These are phyloP conservation scores for Phytophthora agathidicida DNA, from an alignment of 352 stramenopile genomes.

Conservation along the genomic window DNA sequence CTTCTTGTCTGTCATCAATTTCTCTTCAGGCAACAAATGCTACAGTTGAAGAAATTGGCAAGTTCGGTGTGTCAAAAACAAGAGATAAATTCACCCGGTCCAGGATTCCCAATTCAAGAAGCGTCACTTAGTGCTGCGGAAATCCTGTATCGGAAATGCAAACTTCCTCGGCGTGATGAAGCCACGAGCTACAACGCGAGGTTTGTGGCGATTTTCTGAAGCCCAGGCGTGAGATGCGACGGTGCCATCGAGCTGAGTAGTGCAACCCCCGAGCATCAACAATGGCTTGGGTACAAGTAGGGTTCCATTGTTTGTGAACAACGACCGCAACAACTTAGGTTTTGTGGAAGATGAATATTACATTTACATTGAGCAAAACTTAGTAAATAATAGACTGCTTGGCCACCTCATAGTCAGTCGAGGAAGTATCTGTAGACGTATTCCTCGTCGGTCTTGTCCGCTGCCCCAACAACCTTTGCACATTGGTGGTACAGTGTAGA, in stretches of 20 bases:
- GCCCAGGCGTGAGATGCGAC: conserved; percentile 7
- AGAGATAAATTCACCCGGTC: background rate
- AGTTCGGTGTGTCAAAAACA: conserved; percentile 2
- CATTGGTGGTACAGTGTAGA: conserved; percentile 12
- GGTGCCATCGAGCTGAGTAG: conserved; percentile 20
- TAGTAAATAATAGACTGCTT: too few relatives aligned
- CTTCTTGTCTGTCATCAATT: conserved; percentile 9
- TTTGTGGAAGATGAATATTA: too few relatives aligned
- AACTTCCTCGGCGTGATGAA: background rate
- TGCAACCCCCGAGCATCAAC: conserved; percentile 31
- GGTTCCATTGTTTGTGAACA: too few relatives aligned
- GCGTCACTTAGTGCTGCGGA: conserved; percentile 14
- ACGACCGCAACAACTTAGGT: too few relatives aligned
- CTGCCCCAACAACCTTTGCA: background rate
- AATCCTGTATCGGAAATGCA: conserved; percentile 28
- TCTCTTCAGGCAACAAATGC: background rate
- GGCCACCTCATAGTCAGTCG: too few relatives aligned
- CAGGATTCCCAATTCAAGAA: conserved; percentile 7
- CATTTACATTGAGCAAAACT: too few relatives aligned
- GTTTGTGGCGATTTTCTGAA: conserved; percentile 39
- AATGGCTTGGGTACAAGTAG: conserved; percentile 31
- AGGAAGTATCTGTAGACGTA: conserved; percentile 20
- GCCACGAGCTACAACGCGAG: conserved; percentile 41
- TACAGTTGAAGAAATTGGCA: conserved; percentile 7
- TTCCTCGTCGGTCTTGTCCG: conserved; percentile 18